Base-by-base conservation (phyloP, 768 basidiomycete species). In the Hypsizygus marmoreus region DNA sequence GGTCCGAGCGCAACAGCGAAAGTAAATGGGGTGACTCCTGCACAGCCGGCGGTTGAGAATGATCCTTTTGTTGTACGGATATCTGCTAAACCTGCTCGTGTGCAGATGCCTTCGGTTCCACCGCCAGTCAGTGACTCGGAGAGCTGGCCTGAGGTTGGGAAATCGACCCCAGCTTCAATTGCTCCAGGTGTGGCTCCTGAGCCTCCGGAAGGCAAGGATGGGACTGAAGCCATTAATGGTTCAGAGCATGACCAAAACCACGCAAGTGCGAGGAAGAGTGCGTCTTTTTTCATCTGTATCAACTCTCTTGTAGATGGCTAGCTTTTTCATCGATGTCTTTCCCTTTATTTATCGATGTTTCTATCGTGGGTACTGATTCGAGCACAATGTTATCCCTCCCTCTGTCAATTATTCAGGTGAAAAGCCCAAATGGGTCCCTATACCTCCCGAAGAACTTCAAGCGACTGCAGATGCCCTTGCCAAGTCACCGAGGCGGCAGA, bases 401-500 rank as follows among this genome's bases (percentile, higher is more conserved):
- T 9, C 25, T 37, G n/a, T 11, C 12, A 37, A 33, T 45, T 45
- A 39, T 48, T 38, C 51, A 75, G 77, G 68, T 52, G 80, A 80
- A 61, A 82, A 81, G 65, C 63, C 74, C 4, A 83, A 82, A 65
- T 83, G 82, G 82, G 72, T 76, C 0, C 70, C 72, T n/a, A 79
- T 83, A 32, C 80, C 81, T 2, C 66, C 77, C 0, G 65, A 72
- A 41, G 81, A 83, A 53, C 67, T 82, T 12, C 77, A 77, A 54
- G 79, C 77, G 5, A 72, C 79, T 12, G 71, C 74, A 9, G 78
- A 81, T 50, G 70, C 73, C 6, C 53, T 55, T 5, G 33, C 34
- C 36, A 56, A 52, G 32, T 29, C 40, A 16, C 50, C 51, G 14
- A 54, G 50, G 14, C 50, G 43, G 11, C 34, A 51, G 13, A 49